Conservation (phyloP, 139 green algal species). For the Chlorella ohadii region DNA sequence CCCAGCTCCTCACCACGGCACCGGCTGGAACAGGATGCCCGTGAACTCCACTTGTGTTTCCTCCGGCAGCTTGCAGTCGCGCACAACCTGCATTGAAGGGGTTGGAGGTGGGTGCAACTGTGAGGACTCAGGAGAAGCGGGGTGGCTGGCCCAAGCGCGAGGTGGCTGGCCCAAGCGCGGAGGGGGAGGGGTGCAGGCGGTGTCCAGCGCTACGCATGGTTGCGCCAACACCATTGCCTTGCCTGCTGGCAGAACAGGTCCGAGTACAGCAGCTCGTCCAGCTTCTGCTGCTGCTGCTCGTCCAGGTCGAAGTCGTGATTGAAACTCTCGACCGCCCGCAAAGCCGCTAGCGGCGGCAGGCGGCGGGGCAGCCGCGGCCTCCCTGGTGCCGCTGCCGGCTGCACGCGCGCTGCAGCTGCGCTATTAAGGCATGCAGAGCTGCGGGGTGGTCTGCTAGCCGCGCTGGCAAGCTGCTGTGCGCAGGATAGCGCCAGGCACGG, state of each 20-base stretch:
- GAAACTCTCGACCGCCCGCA: constrained; percentile 8
- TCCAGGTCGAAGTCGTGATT: background rate
- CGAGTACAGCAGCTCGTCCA: constrained; percentile 20
- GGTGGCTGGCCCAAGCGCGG: too few species aligned
- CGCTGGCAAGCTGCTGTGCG: too few species aligned
- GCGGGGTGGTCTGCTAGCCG: too few species aligned
- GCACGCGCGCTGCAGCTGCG: background rate
- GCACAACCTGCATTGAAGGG: constrained; percentile 7
- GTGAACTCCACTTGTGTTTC: constrained; percentile 35
- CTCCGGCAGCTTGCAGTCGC: constrained; percentile 33
- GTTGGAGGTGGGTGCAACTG: too few species aligned
- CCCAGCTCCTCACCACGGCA: too few species aligned
- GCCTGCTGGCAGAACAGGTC: constrained; percentile 25
- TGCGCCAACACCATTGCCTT: too few species aligned
- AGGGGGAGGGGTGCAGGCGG: too few species aligned
- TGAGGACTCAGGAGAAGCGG: too few species aligned
- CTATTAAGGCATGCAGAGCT: background rate
- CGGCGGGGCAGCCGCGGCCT: background rate
- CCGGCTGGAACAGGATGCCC: constrained; percentile 48
- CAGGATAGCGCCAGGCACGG: too few species aligned
- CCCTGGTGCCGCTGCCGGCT: background rate
- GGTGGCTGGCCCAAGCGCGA: too few species aligned
- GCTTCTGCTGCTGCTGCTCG: background rate
- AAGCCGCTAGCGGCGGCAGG: background rate
- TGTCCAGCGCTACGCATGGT: too few species aligned